Evolutionary conservation across 2,329 filamentous ascomycete genomes (phyloP).

Genomic region (Exophiala oligosperma): DNA sequence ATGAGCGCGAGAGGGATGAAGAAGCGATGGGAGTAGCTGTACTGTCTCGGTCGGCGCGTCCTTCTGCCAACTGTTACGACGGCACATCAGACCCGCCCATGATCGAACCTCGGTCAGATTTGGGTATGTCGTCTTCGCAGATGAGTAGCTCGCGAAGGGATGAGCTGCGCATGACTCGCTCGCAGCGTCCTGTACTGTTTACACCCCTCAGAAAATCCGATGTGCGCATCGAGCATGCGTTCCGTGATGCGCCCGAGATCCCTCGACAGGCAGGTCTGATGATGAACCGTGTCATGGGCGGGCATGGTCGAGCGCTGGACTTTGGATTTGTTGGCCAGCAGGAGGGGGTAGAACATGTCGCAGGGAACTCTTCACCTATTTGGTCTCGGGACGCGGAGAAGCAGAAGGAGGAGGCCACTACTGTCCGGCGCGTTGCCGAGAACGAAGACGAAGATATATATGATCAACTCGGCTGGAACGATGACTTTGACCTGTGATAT

Average conservation of each 20-base stretch:
- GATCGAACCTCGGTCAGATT: slow-evolving; percentile 26
- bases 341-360: neutral
- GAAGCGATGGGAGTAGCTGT: too few species aligned
- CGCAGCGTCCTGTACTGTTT: slow-evolving; percentile 24
- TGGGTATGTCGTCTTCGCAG: slow-evolving; percentile 32
- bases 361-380: neutral
- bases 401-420: neutral
- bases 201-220: slow-evolving; percentile 26
- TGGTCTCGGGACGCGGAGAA: too few species aligned
- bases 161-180: slow-evolving; percentile 24
- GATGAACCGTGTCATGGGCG: slow-evolving; percentile 31
- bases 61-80: neutral
- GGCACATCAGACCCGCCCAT: neutral
- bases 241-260: slow-evolving; percentile 35
- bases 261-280: slow-evolving; percentile 24
- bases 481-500: slow-evolving; percentile 36
- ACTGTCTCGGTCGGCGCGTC: too few species aligned
- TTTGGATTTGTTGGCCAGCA: slow-evolving; percentile 34
- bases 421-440: neutral
- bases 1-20: neutral
- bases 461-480: slow-evolving; percentile 46
- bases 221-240: slow-evolving; percentile 20
- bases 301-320: slow-evolving; percentile 19
- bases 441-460: slow-evolving; percentile 38
- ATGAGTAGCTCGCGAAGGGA: slow-evolving; percentile 4